These are phyloP conservation scores for Prosopis cineraria DNA, from an alignment of 306 rosid species.

Conservation along the genomic window DNA sequence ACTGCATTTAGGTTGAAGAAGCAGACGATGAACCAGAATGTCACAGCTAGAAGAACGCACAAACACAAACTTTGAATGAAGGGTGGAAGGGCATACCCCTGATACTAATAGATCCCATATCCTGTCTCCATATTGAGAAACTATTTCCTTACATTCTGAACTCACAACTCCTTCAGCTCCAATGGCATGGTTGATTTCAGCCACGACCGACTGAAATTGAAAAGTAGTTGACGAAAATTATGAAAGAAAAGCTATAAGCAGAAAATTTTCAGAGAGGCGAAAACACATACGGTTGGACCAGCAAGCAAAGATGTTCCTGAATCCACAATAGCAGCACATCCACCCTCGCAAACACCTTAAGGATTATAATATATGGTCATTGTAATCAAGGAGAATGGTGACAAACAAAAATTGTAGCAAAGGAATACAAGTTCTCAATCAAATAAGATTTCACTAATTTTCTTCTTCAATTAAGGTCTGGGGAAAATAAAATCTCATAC, in stretches of 20 bases:
- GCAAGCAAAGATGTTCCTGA: conserved; percentile 89
- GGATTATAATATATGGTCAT: conserved; percentile 11
- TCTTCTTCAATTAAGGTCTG: neutral
- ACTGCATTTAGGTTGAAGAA: conserved; percentile 20
- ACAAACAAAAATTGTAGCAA: neutral
- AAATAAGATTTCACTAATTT: neutral
- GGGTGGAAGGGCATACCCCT: conserved; percentile 54
- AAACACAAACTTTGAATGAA: neutral
- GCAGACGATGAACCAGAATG: neutral
- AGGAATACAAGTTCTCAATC: neutral
- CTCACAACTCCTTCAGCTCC: conserved; percentile 92
- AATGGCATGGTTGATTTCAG: conserved; percentile 87
- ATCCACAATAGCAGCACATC: conserved; percentile 88
- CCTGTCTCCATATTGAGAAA: conserved; percentile 77
- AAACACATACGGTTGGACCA: conserved; percentile 79
- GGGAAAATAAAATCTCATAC: neutral
- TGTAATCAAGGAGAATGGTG: conserved; percentile 10
- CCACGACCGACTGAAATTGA: conserved; percentile 55
- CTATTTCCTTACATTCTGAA: conserved; percentile 72
- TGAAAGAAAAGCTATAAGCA: neutral
- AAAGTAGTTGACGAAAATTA: conserved; percentile 16
- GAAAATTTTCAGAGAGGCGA: conserved; percentile 2
- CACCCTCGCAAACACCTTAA: conserved; percentile 72
- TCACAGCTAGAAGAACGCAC: neutral
- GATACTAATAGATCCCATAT: conserved; percentile 84